These are phyloP conservation scores for Lablab purpureus DNA, from an alignment of 306 rosid species.

Conservation along the genomic window DNA sequence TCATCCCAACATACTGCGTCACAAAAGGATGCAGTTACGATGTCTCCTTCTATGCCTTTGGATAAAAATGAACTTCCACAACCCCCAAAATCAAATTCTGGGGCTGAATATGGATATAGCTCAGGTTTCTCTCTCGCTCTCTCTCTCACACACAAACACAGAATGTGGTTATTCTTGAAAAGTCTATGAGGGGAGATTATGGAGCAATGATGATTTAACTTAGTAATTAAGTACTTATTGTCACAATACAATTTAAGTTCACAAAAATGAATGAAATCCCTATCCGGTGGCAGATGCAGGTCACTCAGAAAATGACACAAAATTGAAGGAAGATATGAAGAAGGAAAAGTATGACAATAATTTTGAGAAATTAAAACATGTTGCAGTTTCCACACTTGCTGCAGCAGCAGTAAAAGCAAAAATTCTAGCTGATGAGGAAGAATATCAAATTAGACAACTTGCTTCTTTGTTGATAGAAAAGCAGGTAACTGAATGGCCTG, in stretches of 20 bases:
- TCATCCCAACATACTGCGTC: conserved; percentile 38
- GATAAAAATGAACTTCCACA: conserved; percentile 51
- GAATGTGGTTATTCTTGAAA: conserved; percentile 19
- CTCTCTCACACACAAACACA: neutral
- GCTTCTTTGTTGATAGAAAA: conserved; percentile 74
- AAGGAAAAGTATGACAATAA: conserved; percentile 49
- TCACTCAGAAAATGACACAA: conserved; percentile 52
- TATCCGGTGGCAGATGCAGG: conserved; percentile 56
- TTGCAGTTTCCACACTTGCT: conserved; percentile 69
- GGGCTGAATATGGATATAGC: conserved; percentile 49
- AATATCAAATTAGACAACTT: conserved; percentile 71
- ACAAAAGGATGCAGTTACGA: conserved; percentile 31
- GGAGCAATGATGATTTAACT: neutral
- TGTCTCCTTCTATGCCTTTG: conserved; percentile 40
- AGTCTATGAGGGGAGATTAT: neutral
- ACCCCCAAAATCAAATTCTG: conserved; percentile 52
- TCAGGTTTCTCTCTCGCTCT: conserved; percentile 40
- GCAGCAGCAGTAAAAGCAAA: conserved; percentile 84
- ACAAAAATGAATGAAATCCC: conserved; percentile 15
- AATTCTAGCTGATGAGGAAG: conserved; percentile 79
- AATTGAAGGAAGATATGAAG: conserved; percentile 38
- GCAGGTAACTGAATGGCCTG: conserved; percentile 58
- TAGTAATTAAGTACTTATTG: neutral
- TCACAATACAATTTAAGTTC: neutral
- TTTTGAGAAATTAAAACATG: conserved; percentile 63